These are phyloP conservation scores for Fraxinus latifolia DNA, from an alignment of 305 asterid genomes.

Conservation along the genomic window DNA sequence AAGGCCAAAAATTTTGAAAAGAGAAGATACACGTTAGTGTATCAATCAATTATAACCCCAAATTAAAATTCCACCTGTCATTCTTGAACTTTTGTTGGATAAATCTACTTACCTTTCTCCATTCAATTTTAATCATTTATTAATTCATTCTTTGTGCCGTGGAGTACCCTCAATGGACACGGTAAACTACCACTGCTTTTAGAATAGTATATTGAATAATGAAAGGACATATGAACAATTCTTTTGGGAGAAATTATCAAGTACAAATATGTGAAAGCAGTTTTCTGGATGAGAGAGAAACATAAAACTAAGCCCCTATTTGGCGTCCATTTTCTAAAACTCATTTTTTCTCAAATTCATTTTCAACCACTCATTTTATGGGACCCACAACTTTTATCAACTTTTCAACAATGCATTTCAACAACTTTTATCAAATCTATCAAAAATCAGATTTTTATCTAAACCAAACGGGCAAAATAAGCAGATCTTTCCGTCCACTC, in stretches of 20 bases:
- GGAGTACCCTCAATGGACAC: background rate
- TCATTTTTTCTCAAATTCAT: background rate
- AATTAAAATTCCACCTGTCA: background rate
- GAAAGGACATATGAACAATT: background rate
- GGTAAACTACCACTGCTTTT: background rate
- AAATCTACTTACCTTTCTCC: background rate
- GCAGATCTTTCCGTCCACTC: background rate
- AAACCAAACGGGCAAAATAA: background rate
- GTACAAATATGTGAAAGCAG: background rate
- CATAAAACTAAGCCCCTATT: background rate
- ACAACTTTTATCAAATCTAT: background rate
- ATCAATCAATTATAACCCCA: constrained; percentile 12
- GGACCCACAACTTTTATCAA: background rate
- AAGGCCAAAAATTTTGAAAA: constrained; percentile 15
- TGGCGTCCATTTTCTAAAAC: background rate
- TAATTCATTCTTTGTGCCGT: background rate
- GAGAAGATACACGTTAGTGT: background rate
- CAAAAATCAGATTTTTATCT: background rate
- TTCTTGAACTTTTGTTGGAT: background rate
- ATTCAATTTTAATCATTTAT: background rate
- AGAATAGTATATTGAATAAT: background rate
- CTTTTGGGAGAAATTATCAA: background rate
- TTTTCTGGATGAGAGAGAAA: background rate
- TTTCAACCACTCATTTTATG: background rate
- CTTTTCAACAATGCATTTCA: background rate